Evolutionary conservation across 805 yeast genomes (phyloP).

Genomic region (Maudiozyma turicensis): DNA sequence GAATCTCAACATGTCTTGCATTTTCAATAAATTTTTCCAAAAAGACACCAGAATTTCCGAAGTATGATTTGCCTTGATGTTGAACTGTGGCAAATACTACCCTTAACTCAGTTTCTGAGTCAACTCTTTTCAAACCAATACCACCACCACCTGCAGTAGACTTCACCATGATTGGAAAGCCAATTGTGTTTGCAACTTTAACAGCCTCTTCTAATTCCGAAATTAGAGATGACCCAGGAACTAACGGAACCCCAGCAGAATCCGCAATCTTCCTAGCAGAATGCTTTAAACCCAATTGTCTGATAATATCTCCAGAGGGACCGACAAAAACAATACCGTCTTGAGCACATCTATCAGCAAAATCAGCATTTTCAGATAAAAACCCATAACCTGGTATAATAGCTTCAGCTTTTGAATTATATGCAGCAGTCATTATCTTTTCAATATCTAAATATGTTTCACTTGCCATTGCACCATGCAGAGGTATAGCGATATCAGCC

Average conservation of each 20-base stretch:
- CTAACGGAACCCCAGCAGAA: conserved; percentile 88
- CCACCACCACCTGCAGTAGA: conserved; percentile 99
- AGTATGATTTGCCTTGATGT: conserved; percentile 87
- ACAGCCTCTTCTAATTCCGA: conserved; percentile 64
- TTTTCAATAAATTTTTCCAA: conserved; percentile 89
- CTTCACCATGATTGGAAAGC: conserved; percentile 90
- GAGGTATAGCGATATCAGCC: conserved; percentile 75
- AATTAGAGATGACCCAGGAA: conserved; percentile 92
- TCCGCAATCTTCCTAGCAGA: conserved; percentile 93
- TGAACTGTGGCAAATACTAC: conserved; percentile 82
- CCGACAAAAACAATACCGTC: conserved; percentile 91
- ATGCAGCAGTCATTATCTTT: conserved; percentile 79
- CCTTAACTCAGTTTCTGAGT: conserved; percentile 68
- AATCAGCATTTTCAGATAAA: conserved; percentile 91
- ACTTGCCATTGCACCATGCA: conserved; percentile 77
- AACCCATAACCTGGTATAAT: conserved; percentile 97
- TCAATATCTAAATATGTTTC: conserved; percentile 84
- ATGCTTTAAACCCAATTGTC: conserved; percentile 87
- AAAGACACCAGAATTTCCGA: conserved; percentile 93
- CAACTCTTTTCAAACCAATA: conserved; percentile 92
- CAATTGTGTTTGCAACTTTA: conserved; percentile 60
- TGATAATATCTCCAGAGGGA: conserved; percentile 90
- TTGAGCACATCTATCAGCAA: conserved; percentile 73
- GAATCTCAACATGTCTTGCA: conserved; percentile 94
- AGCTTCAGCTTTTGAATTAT: conserved; percentile 79